These are phyloP conservation scores for Kondoa subrosea DNA, from an alignment of 768 basidiomycete genomes.

Conservation along the genomic window DNA sequence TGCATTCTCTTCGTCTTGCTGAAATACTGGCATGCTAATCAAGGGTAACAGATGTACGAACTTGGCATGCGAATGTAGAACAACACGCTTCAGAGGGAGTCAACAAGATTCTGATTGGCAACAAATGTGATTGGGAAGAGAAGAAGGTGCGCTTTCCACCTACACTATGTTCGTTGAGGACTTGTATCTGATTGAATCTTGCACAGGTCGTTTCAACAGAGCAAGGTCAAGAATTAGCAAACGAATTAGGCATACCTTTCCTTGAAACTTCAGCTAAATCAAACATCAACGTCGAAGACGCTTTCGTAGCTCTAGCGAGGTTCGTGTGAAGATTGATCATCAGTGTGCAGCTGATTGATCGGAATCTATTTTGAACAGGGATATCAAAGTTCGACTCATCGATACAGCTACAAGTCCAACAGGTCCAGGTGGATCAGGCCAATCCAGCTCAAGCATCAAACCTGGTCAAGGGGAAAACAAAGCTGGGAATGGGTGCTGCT, in stretches of 20 bases:
- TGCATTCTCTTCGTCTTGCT: conserved; percentile 36
- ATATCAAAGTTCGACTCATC: conserved; percentile 92
- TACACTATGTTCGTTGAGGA: neutral
- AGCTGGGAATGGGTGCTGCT: conserved; percentile 24
- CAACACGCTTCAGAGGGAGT: conserved; percentile 97
- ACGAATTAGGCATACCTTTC: conserved; percentile 86
- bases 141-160: conserved; percentile 41
- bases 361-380: conserved; percentile 41
- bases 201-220: conserved; percentile 60
- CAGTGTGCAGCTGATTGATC: neutral
- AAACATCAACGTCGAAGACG: conserved; percentile 94
- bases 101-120: conserved; percentile 97
- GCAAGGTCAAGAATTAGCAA: conserved; percentile 77
- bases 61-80: conserved; percentile 95
- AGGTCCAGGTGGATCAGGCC: conserved; percentile 18
- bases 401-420: conserved; percentile 45
- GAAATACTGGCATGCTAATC: conserved; percentile 8
- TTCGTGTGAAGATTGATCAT: conserved; percentile 34
- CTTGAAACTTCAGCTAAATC: conserved; percentile 96
- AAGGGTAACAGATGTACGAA: conserved; percentile 64
- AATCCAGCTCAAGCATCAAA: conserved; percentile 26
- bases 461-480: conserved; percentile 12
- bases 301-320: conserved; percentile 94
- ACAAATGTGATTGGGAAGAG: conserved; percentile 97
- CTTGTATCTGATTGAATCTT: no score